phyloP scores from a whole-genome alignment of 108 stramenopile genomes.

The Thalassiosira profunda region DNA sequence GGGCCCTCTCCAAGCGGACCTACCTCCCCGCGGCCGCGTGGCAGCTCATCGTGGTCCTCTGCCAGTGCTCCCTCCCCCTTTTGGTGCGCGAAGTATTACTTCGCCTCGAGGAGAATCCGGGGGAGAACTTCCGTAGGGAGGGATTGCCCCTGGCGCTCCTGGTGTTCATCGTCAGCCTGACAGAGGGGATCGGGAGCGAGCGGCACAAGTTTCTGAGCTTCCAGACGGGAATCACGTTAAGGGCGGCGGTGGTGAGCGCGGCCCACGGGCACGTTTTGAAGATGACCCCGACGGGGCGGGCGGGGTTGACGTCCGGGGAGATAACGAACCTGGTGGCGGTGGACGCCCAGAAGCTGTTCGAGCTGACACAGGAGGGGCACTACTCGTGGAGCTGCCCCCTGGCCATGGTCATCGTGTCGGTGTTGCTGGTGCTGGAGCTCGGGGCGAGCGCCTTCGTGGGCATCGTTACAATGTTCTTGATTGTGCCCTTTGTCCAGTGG shows the following conservation, averaged over 20 bases:
- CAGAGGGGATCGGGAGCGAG: constrained; percentile 70
- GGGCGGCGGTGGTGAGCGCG: constrained; percentile 58
- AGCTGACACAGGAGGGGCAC: constrained; percentile 88
- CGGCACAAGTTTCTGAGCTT: constrained; percentile 76
- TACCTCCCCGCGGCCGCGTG: constrained; percentile 79
- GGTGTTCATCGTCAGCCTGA: constrained; percentile 44
- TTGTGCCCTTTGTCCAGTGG: constrained; percentile 71
- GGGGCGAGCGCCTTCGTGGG: constrained; percentile 82
- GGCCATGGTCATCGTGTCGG: constrained; percentile 71
- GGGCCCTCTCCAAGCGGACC: constrained; percentile 50
- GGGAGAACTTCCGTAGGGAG: constrained; percentile 21
- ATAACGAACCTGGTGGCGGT: constrained; percentile 81
- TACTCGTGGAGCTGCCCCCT: constrained; percentile 89
- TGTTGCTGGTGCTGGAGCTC: constrained; percentile 61
- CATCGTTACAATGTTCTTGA: constrained; percentile 59
- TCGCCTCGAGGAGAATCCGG: constrained; percentile 61
- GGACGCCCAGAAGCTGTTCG: constrained; percentile 88
- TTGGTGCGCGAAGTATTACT: constrained; percentile 70
- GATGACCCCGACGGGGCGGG: constrained; percentile 65
- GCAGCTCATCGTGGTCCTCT: constrained; percentile 69
- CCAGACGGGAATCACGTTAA: constrained; percentile 64
- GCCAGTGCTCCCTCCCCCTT: constrained; percentile 73
- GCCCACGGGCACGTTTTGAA: constrained; percentile 68
- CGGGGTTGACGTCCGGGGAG: constrained; percentile 69
- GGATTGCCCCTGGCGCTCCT: constrained; percentile 59